phyloP scores from a whole-genome alignment of 306 rosid species.

The Vigna mungo region DNA sequence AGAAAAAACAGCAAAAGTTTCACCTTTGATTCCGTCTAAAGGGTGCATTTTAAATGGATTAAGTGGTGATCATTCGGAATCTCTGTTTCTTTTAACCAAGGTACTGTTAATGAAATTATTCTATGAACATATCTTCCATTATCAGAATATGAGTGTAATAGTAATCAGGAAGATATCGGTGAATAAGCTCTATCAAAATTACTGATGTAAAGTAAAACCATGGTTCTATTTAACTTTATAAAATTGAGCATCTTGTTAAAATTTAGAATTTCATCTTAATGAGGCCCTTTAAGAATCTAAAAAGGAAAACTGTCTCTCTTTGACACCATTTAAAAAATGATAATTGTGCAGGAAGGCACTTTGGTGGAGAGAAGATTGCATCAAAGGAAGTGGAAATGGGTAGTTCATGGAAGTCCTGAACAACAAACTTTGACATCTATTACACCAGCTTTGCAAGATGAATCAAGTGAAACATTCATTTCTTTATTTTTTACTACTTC shows the following conservation, averaged over 20 bases:
- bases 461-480: constrained; percentile 56
- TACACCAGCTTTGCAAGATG: constrained; percentile 64
- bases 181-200: not conserved
- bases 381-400: constrained; percentile 97
- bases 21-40: constrained; percentile 60
- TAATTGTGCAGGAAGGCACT: constrained; percentile 66
- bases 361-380: constrained; percentile 83
- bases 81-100: constrained; percentile 91
- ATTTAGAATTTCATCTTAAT: constrained; percentile 9
- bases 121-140: constrained; percentile 1
- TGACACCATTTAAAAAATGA: constrained; percentile 15
- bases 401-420: constrained; percentile 78
- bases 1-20: constrained; percentile 55
- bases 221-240: not conserved
- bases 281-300: not conserved
- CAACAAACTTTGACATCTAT: constrained; percentile 75
- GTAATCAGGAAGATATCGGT: not conserved
- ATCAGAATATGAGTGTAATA: not conserved
- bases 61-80: constrained; percentile 71
- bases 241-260: constrained; percentile 13
- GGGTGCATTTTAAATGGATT: constrained; percentile 66
- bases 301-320: not conserved
- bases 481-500: constrained; percentile 79
- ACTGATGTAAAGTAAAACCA: constrained; percentile 5
- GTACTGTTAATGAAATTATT: constrained; percentile 46